Base-by-base conservation (phyloP, 1,284 basidiomycete genomes). In the Cronartium quercuum region DNA sequence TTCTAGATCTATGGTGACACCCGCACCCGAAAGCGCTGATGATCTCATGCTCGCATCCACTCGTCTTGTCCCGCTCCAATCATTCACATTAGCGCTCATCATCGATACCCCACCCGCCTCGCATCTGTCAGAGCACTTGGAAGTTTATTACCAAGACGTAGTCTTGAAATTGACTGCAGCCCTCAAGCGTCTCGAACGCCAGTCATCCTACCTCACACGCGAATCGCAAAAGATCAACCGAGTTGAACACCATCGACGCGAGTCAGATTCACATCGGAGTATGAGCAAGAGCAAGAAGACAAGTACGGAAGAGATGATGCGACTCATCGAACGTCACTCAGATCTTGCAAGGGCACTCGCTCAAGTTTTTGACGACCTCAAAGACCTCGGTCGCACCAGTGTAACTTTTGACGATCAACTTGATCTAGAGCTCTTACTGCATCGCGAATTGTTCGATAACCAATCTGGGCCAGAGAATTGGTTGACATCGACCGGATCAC, bases 71-170 rank as follows among this genome's bases (percentile, higher is more conserved):
- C 71, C 71, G 3, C 35, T 75, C 18, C 73, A 75, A 35, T 67
- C 73, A 10, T 75, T 75, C 37, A 75, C 73, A n/a, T 61, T 75
- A 24, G 73, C 73, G 38, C 44, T 75, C 18, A 68, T 75, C n/a
- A 67, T 75, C 47, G 73, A 75, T 57, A 67, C 73, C 6, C 65
- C 65, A 29, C 66, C 73, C 6, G 66, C 65, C 13, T 75, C 65
- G 34, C 55, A 75, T 63, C 66, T 75, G 12, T 75, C 73, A 37
- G 41, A 68, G 29, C 73, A 75, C 57, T 60, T 75, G 7, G 65
- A 75, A 67, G 60, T 75, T 3, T 75, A 75, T 61, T 75, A 67
- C 41, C 65, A 40, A 21, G 73, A 75, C 57, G 60, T 75, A 12
- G 66, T 75, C 21, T 57, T 68, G 58, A 75, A 75, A 29, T 40